Evolutionary conservation across 2,329 filamentous ascomycete species (phyloP), one percentile per base, ranked within the genome.

Genomic region (Trichoderma sp.): DNA sequence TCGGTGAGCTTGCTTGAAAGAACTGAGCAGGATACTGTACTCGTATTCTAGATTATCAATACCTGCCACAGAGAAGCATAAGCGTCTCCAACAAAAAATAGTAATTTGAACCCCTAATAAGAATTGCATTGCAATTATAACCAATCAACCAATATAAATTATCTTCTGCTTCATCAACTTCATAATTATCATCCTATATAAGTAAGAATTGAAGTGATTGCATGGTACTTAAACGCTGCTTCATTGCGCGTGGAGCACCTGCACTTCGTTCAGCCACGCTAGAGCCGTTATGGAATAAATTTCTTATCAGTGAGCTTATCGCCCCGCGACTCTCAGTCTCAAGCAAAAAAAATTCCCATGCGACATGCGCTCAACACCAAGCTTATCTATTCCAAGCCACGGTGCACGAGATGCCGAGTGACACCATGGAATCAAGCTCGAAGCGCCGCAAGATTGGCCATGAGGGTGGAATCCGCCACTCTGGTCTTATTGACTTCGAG

Each of bases 361-460:
- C 71, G 63, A 67, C 63, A 63, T 50, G 71, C 65, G 63, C 33
- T 59, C 74, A 66, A 71, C 64, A 63, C 75, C 69, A 71, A 71
- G 71, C 64, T 75, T 35, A 3, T n/a, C 41, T 59, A 71, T 66
- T 50, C 24, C 50, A 27, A 62, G 27, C 21, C 45, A 50, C 50
- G 35, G 45, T n/a, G 21, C 59, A 53, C 50, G 45, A 67, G 29
- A 41, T 73, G 63, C 33, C 50, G 31, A 24, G 41, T 4, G 38
- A 65, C 75, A 76, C 33, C 75, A 89, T 89, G 88, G 87, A 88
- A 77, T 83, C 83, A 29, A 85, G 80, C 75, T 84, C 85, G 24
- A 89, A 89, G 80, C 83, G 88, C 75, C 86, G 87, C 66, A 89
- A 89, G 80, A 81, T 88, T 35, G 85, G 84, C 29, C 86, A 88